Base-by-base conservation (phyloP, 1,284 basidiomycete genomes). In the Melampsora americana region DNA sequence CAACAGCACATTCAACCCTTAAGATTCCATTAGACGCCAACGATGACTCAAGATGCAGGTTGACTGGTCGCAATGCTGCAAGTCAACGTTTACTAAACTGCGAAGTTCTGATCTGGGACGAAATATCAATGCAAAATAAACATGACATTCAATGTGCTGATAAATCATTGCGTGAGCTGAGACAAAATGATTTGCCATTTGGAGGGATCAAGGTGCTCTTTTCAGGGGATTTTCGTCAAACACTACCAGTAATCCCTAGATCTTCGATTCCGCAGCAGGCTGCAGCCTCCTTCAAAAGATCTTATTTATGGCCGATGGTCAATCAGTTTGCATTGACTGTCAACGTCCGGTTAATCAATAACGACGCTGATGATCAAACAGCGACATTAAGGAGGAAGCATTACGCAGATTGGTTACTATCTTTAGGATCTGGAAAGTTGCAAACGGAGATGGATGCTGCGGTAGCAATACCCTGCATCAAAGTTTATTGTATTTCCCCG, bases 61-160 rank as follows among this genome's bases (percentile, higher is more conserved):
- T 46, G 67, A 48, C 20, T 20, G 0, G 0, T 14, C 5, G 16
- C 1, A 32, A 39, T 18, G 6, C 20, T 0, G 56, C 28, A 0
- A 28, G 30, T 18, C 5, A 18, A 16, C 1, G 23, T 0, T 0
- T 67, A 2, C 6, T 12, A 16, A 0, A 11, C 0, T 5, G 32
- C 9, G 26, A 48, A 4, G 6, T 62, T 59, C 28, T 71, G 0
- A 71, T 71, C n/a, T 71, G 69, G 69, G 69, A 71, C 30, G 69
- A 71, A 23, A n/a, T 46, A 0, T 18, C 46, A 11, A n/a, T 60
- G 4, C 59, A 61, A 44, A 59, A 71, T 14, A 50, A 44, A 20
- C 20, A 64, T 14, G 60, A 26, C 1, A 64, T 71, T 1, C 32
- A 71, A 14, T n/a, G 30, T 2, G 60, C 64, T 0, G 60, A 71